These are phyloP conservation scores for Malassezia japonica DNA, from an alignment of 1,284 basidiomycete species.

Conservation along the genomic window DNA sequence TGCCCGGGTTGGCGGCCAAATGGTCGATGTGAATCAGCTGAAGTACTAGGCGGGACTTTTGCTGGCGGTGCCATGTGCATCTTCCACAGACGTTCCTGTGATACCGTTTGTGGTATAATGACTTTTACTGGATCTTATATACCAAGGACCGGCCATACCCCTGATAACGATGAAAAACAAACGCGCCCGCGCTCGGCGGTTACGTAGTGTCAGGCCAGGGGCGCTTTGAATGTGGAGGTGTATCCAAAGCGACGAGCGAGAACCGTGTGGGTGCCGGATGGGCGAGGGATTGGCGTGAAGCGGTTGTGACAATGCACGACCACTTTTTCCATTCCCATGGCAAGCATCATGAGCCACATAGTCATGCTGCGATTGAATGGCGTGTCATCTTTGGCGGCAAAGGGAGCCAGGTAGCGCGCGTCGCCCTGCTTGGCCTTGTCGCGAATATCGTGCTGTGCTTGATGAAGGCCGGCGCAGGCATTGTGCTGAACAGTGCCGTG, in stretches of 20 bases:
- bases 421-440: conserved; percentile 59
- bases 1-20: conserved; percentile 5
- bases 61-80: not conserved
- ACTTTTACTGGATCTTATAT: not conserved
- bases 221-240: no score
- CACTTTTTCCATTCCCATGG: not conserved
- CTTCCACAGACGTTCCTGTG: no score
- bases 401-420: conserved; percentile 18
- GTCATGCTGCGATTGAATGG: conserved; percentile 31
- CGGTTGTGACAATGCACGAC: no score
- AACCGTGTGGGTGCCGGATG: no score
- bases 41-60: conserved; percentile 2
- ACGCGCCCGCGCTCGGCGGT: no score
- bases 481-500: conserved; percentile 64
- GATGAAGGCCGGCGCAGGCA: conserved; percentile 60
- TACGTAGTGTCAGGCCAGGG: no score
- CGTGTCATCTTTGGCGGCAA: conserved; percentile 16
- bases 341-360: conserved; percentile 15
- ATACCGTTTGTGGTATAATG: not conserved
- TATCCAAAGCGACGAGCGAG: no score
- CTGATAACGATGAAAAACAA: no score
- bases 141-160: no score
- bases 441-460: conserved; percentile 73
- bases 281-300: no score
- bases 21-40: conserved; percentile 12